Evolutionary conservation across 257 asterid genomes (phyloP).

Genomic region (Mitragyna speciosa): DNA sequence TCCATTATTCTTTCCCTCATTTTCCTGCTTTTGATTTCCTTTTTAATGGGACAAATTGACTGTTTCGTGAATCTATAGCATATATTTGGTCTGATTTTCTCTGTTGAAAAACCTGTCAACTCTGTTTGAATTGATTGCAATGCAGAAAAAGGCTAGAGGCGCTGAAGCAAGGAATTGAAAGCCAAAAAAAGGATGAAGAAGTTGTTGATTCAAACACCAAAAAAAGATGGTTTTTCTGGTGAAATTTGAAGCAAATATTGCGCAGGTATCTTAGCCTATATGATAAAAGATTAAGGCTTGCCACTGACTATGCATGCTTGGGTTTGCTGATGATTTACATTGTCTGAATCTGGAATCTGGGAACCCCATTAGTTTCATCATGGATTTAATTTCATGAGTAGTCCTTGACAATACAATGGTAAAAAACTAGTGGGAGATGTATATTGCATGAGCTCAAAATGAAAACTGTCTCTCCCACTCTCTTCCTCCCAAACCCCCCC

Average conservation of each 20-base stretch:
- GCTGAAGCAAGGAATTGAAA: slow-evolving; percentile 76
- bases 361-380: too few relatives aligned
- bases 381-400: not conserved
- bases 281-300: not conserved
- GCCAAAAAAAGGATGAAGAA: slow-evolving; percentile 48
- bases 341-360: not conserved
- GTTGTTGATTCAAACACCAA: slow-evolving; percentile 34
- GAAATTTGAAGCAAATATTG: slow-evolving; percentile 17
- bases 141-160: slow-evolving; percentile 69
- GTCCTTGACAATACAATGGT: not conserved
- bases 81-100: not conserved
- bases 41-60: not conserved
- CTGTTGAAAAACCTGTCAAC: not conserved
- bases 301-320: not conserved
- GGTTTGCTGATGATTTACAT: not conserved
- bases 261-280: too few relatives aligned
- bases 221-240: slow-evolving; percentile 79
- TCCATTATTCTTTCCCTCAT: not conserved
- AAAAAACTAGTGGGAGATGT: not conserved
- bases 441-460: not conserved
- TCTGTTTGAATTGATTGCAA: not conserved
- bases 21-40: not conserved
- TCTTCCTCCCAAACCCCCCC: too few relatives aligned
- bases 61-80: not conserved
- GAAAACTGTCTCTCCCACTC: not conserved